Conservation (phyloP, 2,329 filamentous ascomycete genomes). For the Penicillium sp. region DNA sequence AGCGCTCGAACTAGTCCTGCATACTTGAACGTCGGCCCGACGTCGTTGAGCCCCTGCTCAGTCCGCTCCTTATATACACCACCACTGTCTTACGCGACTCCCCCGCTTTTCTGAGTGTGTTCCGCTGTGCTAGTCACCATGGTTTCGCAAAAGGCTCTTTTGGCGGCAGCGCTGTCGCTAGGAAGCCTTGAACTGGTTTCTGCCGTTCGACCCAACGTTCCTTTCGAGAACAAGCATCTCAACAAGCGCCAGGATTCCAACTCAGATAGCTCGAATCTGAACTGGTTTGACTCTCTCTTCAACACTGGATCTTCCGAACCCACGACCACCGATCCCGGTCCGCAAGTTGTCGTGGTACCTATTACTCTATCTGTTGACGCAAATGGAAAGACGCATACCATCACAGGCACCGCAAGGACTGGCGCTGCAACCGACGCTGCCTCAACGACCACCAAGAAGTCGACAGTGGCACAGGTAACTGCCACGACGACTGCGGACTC, state of each 20-base stretch:
- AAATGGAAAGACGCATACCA: conserved; percentile 30
- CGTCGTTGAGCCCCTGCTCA: conserved; percentile 29
- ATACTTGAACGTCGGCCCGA: conserved; percentile 15
- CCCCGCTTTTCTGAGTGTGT: conserved; percentile 18
- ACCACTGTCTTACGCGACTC: conserved; percentile 13
- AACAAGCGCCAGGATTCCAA: conserved; percentile 33
- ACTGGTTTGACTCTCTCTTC: conserved; percentile 11
- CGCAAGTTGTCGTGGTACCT: conserved; percentile 26
- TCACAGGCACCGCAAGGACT: conserved; percentile 23
- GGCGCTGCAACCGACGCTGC: conserved; percentile 17
- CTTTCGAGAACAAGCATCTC: conserved; percentile 32
- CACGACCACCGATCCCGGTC: conserved; percentile 9
- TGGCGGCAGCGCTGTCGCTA: conserved; percentile 40
- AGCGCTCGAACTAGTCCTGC: conserved; percentile 17
- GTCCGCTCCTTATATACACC: conserved; percentile 30
- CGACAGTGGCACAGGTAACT: conserved; percentile 9
- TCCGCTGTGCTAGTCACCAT: conserved; percentile 30
- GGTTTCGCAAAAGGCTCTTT: conserved; percentile 34
- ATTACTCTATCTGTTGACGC: conserved; percentile 30
- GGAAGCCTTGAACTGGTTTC: conserved; percentile 40
- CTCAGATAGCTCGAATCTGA: background rate
- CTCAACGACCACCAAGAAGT: conserved; percentile 20
- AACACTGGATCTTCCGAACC: background rate
- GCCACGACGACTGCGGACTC: conserved; percentile 14
- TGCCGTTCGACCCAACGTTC: conserved; percentile 40